Conservation (phyloP, 352 stramenopile species). For the Phytophthora pseudosyringae region DNA sequence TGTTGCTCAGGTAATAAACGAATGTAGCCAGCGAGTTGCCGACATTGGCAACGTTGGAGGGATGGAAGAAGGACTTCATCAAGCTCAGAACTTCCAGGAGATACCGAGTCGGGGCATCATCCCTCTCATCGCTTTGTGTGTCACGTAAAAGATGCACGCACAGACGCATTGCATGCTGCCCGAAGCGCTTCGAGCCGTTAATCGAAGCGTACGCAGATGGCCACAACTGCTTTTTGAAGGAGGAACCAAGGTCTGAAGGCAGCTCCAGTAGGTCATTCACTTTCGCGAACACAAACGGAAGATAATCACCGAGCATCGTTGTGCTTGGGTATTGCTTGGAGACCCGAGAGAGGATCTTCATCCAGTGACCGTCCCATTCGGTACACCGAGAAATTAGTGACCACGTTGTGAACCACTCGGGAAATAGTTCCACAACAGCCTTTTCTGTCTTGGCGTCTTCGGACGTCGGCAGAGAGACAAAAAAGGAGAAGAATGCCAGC, state of each 20-base stretch:
- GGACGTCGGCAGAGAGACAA: constrained; percentile 37
- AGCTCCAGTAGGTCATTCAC: constrained; percentile 64
- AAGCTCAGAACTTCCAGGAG: constrained; percentile 64
- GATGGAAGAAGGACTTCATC: constrained; percentile 77
- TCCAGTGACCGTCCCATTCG: constrained; percentile 80
- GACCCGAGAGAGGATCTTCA: constrained; percentile 73
- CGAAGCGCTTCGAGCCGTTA: constrained; percentile 63
- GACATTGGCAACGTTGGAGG: constrained; percentile 70
- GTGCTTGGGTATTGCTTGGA: constrained; percentile 53
- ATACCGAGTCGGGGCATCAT: constrained; percentile 45
- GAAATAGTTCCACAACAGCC: constrained; percentile 38
- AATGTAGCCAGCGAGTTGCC: constrained; percentile 59
- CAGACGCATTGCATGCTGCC: constrained; percentile 61
- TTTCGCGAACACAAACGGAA: constrained; percentile 75
- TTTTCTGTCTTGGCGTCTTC: constrained; percentile 16
- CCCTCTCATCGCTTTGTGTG: constrained; percentile 11
- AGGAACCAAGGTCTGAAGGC: constrained; percentile 67
- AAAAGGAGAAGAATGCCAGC: constrained; percentile 66
- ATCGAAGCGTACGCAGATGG: constrained; percentile 55
- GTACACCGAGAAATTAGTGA: constrained; percentile 52
- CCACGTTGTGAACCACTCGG: constrained; percentile 68
- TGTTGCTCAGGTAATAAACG: constrained; percentile 61
- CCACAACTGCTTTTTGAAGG: constrained; percentile 70
- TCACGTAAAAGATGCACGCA: constrained; percentile 60
- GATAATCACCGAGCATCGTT: constrained; percentile 35